phyloP scores from a whole-genome alignment of 805 yeast genomes.

The Komagataella kurtzmanii region DNA sequence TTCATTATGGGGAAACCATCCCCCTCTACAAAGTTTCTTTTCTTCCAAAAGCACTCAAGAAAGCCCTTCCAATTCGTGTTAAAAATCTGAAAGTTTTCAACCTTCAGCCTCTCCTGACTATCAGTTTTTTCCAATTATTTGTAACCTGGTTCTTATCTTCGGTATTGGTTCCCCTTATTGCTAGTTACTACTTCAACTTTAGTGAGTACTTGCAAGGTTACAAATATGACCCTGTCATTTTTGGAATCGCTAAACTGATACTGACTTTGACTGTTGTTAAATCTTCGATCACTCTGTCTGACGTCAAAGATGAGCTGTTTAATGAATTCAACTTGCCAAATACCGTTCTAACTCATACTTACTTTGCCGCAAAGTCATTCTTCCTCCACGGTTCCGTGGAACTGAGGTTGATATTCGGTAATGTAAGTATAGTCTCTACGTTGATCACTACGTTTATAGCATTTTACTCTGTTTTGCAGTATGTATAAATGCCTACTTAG shows the following conservation, averaged over 20 bases:
- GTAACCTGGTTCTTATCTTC: conserved; percentile 27
- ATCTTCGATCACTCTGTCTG: conserved; percentile 9
- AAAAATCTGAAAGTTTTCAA: conserved; percentile 2
- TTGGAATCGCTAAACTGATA: conserved; percentile 30
- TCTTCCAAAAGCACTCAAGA: conserved; percentile 12
- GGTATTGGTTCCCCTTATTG: conserved; percentile 24
- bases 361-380: conserved; percentile 14
- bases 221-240: conserved; percentile 37
- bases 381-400: conserved; percentile 23
- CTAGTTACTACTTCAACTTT: conserved; percentile 40
- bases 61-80: conserved; percentile 10
- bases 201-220: conserved; percentile 34
- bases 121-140: conserved; percentile 23
- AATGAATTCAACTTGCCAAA: conserved; percentile 16
- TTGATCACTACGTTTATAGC: conserved; percentile 31
- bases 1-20: conserved; percentile 6
- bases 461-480: conserved; percentile 24
- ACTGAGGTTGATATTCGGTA: conserved; percentile 29
- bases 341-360: conserved; percentile 10
- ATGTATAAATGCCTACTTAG: conserved; percentile 4
- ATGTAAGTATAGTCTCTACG: conserved; percentile 31
- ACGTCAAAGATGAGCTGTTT: conserved; percentile 16
- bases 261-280: conserved; percentile 23
- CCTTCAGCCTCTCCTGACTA: conserved; percentile 16
- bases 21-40: conserved; percentile 7